These are phyloP conservation scores for Phycomyces blakesleeanus DNA, from an alignment of 192 early-diverging fungal species.

Conservation along the genomic window DNA sequence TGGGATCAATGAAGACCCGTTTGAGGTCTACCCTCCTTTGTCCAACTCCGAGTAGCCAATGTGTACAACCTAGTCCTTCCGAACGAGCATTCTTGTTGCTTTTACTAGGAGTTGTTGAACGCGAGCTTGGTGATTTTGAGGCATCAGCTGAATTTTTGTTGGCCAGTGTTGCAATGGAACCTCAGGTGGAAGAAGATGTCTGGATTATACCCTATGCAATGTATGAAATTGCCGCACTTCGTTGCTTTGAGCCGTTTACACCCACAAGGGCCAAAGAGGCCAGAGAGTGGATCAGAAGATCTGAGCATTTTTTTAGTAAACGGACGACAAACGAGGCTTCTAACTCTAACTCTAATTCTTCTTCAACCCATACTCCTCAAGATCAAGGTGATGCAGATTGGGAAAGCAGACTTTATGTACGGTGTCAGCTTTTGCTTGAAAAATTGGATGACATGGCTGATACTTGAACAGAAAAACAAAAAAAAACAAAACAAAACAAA, in stretches of 20 bases:
- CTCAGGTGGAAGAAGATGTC: constrained; percentile 7
- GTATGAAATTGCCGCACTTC: constrained; percentile 28
- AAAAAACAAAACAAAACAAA: not conserved
- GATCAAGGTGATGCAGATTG: constrained; percentile 21
- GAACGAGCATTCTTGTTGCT: constrained; percentile 10
- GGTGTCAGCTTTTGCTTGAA: constrained; percentile 32
- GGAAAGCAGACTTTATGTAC: constrained; percentile 27
- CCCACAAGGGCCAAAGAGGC: constrained; percentile 20
- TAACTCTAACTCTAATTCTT: not conserved
- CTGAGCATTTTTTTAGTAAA: constrained; percentile 12
- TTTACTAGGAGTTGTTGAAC: constrained; percentile 22
- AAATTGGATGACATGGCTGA: constrained; percentile 15
- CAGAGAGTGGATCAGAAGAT: constrained; percentile 18
- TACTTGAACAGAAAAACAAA: not conserved
- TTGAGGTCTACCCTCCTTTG: not conserved
- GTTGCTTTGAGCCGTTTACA: constrained; percentile 6
- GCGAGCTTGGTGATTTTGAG: constrained; percentile 22
- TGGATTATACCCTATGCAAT: constrained; percentile 24
- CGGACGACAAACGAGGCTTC: not conserved
- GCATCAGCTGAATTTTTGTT: constrained; percentile 14
- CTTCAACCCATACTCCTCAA: constrained; percentile 9
- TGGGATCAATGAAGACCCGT: constrained; percentile 14
- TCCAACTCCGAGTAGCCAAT: not conserved
- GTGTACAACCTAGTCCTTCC: not conserved
- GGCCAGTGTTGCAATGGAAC: constrained; percentile 9